A percentile compares a stretch with the other conserved stretches of the same genome.
phyloP scores from a whole-genome alignment of 805 yeast genomes.

The Spathaspora gorwiae region DNA sequence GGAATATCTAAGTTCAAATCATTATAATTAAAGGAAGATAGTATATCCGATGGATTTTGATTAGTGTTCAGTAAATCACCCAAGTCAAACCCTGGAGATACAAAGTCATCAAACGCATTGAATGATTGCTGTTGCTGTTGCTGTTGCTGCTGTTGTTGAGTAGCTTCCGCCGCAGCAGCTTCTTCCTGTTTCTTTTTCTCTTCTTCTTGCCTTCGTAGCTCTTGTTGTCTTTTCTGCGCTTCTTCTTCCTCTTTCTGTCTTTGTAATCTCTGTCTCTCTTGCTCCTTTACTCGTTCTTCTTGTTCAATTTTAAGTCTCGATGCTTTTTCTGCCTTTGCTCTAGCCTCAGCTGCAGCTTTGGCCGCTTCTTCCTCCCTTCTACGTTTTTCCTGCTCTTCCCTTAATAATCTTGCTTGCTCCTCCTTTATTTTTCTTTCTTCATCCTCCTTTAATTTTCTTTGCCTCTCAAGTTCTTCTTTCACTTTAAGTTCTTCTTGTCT shows the following conservation, averaged over 20 bases:
- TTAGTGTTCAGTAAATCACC: conserved; percentile 2
- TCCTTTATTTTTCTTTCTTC: conserved; percentile 20
- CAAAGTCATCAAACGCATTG: conserved; percentile 12
- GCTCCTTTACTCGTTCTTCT: conserved; percentile 13
- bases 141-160: conserved; percentile 5
- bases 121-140: conserved; percentile 7
- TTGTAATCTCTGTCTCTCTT: conserved; percentile 12
- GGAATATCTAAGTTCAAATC: conserved; percentile 4
- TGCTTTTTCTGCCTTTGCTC: conserved; percentile 17
- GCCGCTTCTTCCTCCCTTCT: conserved; percentile 17
- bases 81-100: conserved; percentile 12
- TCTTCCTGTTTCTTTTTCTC: conserved; percentile 14
- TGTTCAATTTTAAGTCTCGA: conserved; percentile 12
- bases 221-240: conserved; percentile 5
- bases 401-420: conserved; percentile 11
- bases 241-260: conserved; percentile 10
- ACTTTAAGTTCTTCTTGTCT: conserved; percentile 36
- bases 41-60: neutral
- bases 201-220: conserved; percentile 9
- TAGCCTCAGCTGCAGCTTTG: conserved; percentile 9
- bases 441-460: conserved; percentile 13
- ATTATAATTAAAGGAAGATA: conserved; percentile 1
- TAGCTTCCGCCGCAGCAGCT: conserved; percentile 10
- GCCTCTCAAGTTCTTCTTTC: conserved; percentile 32
- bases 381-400: conserved; percentile 11